Base-by-base conservation (phyloP, 352 stramenopile genomes). In the Phytophthora hybrid region DNA sequence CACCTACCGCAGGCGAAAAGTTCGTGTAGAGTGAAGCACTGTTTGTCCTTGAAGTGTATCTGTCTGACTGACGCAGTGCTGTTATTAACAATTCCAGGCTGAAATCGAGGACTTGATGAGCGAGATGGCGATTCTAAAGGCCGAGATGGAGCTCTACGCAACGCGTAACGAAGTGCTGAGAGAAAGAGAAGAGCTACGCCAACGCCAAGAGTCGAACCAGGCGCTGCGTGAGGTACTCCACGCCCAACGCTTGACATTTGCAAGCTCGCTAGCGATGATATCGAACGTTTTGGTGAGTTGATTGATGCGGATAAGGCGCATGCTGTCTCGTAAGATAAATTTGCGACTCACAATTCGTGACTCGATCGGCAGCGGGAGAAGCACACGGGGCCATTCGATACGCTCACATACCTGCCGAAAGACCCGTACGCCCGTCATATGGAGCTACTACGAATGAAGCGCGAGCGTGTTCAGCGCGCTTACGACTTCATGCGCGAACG, bases 401-500 rank as follows among this genome's bases (percentile, higher is more conserved):
- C 59, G 31, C 58, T 68, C 29, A 79, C 66, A 4, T 53, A 71
- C 37, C 32, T 76, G 7, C 58, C 51, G 0, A 74, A 56, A 55
- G 63, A 76, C 19, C 58, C 68, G 0, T n/a, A 26, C 1, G 41
- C 57, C 5, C 68, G 68, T 1, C 63, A 74, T 13, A 29, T 61
- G 14, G 47, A 49, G 13, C 57, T 79, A 21, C 37, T 76, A n/a
- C 49, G 31, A 9, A 76, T 82, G 60, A 79, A 78, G 23, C 68
- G 73, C 6, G 62, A 65, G 23, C 69, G 77, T 9, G 37, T 84
- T 31, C 68, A 72, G 23, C 60, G 64, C 8, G 77, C 77, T 0
- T 59, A 72, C 39, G 63, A 82, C 4, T 74, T 84, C 18, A 65
- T 80, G 53, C 49, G 19, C 29, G 59, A 82, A 23, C 65, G 60